These are phyloP conservation scores for Populus hybrid DNA, from an alignment of 441 rosid genomes.

Conservation along the genomic window DNA sequence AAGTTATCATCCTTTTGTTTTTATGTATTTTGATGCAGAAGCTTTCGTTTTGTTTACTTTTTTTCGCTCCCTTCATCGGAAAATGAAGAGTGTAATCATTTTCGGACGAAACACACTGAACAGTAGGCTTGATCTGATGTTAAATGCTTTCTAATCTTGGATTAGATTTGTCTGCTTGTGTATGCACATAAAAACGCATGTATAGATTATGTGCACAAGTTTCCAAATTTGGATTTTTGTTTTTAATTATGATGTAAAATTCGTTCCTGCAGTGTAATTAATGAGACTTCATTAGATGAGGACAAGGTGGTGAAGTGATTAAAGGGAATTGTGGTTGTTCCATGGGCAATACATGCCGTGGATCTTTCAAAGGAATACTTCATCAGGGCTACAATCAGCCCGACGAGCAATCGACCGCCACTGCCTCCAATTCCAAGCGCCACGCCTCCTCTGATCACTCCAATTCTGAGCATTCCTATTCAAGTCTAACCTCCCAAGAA, in stretches of 20 bases:
- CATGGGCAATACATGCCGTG: constrained; percentile 89
- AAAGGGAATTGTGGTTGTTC: constrained; percentile 41
- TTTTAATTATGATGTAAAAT: constrained; percentile 4
- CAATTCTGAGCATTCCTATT: constrained; percentile 44
- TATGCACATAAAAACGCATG: not conserved
- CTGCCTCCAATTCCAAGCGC: constrained; percentile 35
- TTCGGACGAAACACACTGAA: not conserved
- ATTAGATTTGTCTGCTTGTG: constrained; percentile 13
- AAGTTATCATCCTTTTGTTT: not conserved
- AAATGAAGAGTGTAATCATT: not conserved
- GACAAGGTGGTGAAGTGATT: constrained; percentile 32
- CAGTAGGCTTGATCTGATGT: constrained; percentile 24
- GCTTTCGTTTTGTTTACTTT: not conserved
- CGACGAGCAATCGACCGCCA: constrained; percentile 43
- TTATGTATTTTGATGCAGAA: not conserved
- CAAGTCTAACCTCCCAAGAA: constrained; percentile 37
- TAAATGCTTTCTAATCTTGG: constrained; percentile 12
- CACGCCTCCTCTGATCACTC: constrained; percentile 37
- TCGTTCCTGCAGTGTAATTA: constrained; percentile 29
- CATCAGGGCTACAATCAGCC: constrained; percentile 71
- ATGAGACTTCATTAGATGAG: constrained; percentile 48
- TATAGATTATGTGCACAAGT: not conserved
- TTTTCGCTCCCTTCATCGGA: not conserved
- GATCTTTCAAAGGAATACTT: constrained; percentile 55
- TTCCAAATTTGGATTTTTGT: constrained; percentile 24